Percentiles rank a stretch among this genome's conserved stretches.
phyloP scores from a whole-genome alignment of 2,329 filamentous ascomycete genomes.

The Taxawa tesnikishii region DNA sequence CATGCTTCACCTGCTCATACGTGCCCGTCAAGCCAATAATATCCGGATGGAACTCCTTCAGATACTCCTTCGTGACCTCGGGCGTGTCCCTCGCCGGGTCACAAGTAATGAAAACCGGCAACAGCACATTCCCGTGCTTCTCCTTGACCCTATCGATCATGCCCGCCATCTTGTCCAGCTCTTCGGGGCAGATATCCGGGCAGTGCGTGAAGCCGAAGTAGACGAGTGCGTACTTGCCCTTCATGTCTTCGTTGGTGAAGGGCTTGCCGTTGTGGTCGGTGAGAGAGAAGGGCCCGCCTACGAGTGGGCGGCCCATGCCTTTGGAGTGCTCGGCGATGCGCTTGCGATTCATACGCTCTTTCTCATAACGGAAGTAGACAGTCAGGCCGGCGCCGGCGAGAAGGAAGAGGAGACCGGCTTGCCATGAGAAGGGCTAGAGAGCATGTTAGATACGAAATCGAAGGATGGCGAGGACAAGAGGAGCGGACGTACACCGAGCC shows the following conservation, averaged over 20 bases:
- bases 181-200: constrained; percentile 96
- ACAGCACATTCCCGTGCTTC: constrained; percentile 40
- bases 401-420: constrained; percentile 77
- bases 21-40: constrained; percentile 85
- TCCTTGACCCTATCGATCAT: constrained; percentile 65
- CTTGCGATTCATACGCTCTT: constrained; percentile 79
- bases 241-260: constrained; percentile 70
- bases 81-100: constrained; percentile 88
- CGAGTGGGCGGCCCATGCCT: constrained; percentile 83
- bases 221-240: constrained; percentile 75
- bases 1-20: constrained; percentile 84
- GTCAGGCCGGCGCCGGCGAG: constrained; percentile 63
- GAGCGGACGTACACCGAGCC: constrained; percentile 24
- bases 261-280: constrained; percentile 67
- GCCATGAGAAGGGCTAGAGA: constrained; percentile 78
- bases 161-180: constrained; percentile 97
- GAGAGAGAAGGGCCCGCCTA: constrained; percentile 76
- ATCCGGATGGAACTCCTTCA: constrained; percentile 77
- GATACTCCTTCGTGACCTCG: constrained; percentile 69
- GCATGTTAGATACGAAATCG: not conserved
- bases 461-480: constrained; percentile 6
- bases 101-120: constrained; percentile 87
- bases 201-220: constrained; percentile 99
- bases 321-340: constrained; percentile 85
- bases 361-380: constrained; percentile 88